These are phyloP conservation scores for Glycyrrhiza uralensis DNA, from an alignment of 306 rosid species.

Conservation along the genomic window DNA sequence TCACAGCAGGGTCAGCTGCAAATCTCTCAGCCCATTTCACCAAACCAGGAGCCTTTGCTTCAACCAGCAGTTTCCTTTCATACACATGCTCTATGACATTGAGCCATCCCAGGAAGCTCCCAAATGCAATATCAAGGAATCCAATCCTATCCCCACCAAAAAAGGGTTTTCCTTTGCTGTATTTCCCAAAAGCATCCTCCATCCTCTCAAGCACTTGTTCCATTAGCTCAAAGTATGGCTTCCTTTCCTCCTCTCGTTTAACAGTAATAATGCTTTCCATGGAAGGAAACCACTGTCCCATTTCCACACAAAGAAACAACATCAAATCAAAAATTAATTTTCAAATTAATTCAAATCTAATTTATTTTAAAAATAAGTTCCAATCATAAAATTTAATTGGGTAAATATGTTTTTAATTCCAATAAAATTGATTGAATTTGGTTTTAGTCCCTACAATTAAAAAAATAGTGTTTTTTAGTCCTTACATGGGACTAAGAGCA, in stretches of 20 bases:
- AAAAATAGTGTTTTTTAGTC: no score
- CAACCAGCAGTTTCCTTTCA: conserved; percentile 42
- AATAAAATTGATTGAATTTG: no score
- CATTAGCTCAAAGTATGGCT: conserved; percentile 32
- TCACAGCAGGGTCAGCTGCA: conserved; percentile 42
- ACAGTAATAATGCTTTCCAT: conserved; percentile 16
- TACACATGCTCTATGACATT: conserved; percentile 31
- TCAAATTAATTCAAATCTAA: neutral
- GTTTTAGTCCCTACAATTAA: no score
- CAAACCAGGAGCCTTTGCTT: conserved; percentile 42
- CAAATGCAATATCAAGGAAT: conserved; percentile 56
- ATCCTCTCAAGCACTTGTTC: conserved; percentile 35
- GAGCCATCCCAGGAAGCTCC: conserved; percentile 50
- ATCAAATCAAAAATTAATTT: neutral
- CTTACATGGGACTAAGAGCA: no score
- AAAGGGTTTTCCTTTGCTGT: conserved; percentile 54
- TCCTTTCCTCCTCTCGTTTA: conserved; percentile 45
- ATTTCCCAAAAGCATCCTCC: conserved; percentile 44
- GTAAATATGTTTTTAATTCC: no score
- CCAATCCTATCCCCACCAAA: conserved; percentile 61
- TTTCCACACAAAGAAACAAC: conserved; percentile 2
- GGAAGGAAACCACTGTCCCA: conserved; percentile 45
- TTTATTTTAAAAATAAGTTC: no score
- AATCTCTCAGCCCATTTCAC: conserved; percentile 55
- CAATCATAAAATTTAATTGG: no score